A percentile compares a stretch with the other conserved stretches of the same genome.
These are phyloP conservation scores for Kickxella alabastrina DNA, from an alignment of 192 early-diverging fungal species.

Conservation along the genomic window DNA sequence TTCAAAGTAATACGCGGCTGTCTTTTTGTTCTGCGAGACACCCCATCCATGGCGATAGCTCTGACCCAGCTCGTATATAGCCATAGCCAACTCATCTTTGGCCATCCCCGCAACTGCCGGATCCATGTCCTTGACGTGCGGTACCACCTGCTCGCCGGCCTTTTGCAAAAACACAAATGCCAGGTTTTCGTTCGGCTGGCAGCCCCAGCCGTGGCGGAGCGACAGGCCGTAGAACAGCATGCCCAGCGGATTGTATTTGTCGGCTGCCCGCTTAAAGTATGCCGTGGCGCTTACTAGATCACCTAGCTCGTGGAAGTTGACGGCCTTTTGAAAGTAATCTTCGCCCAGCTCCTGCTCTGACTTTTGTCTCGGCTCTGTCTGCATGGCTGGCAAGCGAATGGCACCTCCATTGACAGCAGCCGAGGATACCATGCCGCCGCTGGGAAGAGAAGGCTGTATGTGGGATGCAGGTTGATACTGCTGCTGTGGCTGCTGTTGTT, in stretches of 20 bases:
- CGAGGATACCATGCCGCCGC: not conserved
- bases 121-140: conserved; percentile 58
- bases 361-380: not conserved
- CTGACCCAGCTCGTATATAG: conserved; percentile 75
- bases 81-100: conserved; percentile 65
- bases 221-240: conserved; percentile 73
- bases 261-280: conserved; percentile 67
- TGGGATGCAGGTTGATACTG: not conserved
- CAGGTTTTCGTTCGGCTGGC: conserved; percentile 59
- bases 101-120: conserved; percentile 57
- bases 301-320: conserved; percentile 65
- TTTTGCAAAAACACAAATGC: conserved; percentile 70
- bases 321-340: conserved; percentile 62
- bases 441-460: not conserved
- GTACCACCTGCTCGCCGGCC: conserved; percentile 63
- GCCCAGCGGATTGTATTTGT: conserved; percentile 59
- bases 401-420: not conserved
- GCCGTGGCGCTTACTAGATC: conserved; percentile 68
- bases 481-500: not conserved
- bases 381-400: conserved; percentile 10
- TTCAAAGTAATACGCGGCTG: conserved; percentile 76
- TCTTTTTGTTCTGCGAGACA: conserved; percentile 65
- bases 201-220: conserved; percentile 77
- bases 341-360: conserved; percentile 51
- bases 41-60: conserved; percentile 82